phyloP scores from a whole-genome alignment of 2,329 filamentous ascomycete genomes.

The Colletotrichum sp. region DNA sequence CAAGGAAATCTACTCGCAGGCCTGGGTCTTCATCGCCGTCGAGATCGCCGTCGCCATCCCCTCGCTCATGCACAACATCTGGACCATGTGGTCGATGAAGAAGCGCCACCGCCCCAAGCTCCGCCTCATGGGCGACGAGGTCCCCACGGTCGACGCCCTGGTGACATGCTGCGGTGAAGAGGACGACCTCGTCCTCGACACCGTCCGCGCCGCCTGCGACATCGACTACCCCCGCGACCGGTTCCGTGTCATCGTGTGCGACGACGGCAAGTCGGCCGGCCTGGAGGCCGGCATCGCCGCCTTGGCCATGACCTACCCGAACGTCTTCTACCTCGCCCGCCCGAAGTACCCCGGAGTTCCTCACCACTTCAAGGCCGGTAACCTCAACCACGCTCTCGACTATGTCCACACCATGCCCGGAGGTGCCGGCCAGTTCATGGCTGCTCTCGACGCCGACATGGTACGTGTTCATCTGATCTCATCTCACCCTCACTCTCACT shows the following conservation, averaged over 20 bases:
- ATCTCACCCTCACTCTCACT: background rate
- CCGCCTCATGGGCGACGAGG: conserved; percentile 49
- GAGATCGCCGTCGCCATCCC: conserved; percentile 60
- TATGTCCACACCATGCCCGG: conserved; percentile 55
- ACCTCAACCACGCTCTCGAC: conserved; percentile 65
- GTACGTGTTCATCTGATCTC: conserved; percentile 27
- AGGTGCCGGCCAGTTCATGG: conserved; percentile 62
- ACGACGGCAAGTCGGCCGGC: conserved; percentile 54
- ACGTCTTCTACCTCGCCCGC: conserved; percentile 59
- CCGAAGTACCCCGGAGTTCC: conserved; percentile 52
- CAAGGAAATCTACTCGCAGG: conserved; percentile 47
- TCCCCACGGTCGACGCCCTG: conserved; percentile 62
- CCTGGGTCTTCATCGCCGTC: conserved; percentile 63
- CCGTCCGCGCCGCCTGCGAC: conserved; percentile 57
- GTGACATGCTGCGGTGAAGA: conserved; percentile 64
- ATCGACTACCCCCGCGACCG: conserved; percentile 59
- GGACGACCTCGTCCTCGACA: conserved; percentile 61
- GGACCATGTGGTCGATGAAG: conserved; percentile 63
- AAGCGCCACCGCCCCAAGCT: conserved; percentile 59
- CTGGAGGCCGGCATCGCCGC: conserved; percentile 45
- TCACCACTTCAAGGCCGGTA: conserved; percentile 69
- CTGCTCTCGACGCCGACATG: conserved; percentile 73
- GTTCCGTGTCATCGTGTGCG: conserved; percentile 60
- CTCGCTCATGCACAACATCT: conserved; percentile 60
- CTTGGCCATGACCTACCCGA: conserved; percentile 45